These are phyloP conservation scores for Graphiopsis chlorocephala DNA, from an alignment of 2,329 filamentous ascomycete species.

Conservation along the genomic window DNA sequence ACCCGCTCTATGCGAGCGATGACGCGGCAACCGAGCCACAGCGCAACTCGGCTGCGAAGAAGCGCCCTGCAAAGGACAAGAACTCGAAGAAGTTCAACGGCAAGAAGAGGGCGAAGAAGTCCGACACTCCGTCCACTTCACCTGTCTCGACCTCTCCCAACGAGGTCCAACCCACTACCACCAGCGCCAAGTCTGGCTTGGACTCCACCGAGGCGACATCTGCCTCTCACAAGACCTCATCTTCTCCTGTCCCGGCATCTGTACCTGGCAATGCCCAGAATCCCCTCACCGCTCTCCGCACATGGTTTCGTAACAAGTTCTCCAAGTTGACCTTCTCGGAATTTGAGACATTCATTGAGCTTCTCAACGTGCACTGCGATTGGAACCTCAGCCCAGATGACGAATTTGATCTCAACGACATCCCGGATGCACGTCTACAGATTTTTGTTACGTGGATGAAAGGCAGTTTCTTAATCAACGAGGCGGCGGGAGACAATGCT, in stretches of 20 bases:
- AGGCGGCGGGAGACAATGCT: not conserved
- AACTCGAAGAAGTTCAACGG: not conserved
- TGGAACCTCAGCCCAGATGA: not conserved
- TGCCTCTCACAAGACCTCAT: not conserved
- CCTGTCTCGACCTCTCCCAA: too few species aligned
- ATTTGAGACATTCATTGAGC: not conserved
- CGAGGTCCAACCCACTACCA: not conserved
- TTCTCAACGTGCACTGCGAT: not conserved
- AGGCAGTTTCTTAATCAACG: not conserved
- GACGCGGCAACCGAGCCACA: not conserved
- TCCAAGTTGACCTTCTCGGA: not conserved
- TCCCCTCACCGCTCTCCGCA: not conserved
- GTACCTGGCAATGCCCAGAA: not conserved
- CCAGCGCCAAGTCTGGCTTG: not conserved
- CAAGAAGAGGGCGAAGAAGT: not conserved
- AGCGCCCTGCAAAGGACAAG: not conserved
- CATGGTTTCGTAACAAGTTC: not conserved
- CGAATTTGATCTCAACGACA: not conserved
- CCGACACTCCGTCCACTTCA: not conserved
- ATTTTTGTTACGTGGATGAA: not conserved
- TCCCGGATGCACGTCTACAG: not conserved
- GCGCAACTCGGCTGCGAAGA: not conserved
- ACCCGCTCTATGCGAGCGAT: too few species aligned
- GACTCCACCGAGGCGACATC: not conserved
- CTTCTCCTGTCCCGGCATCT: not conserved